Evolutionary conservation across 2,329 filamentous ascomycete species (phyloP).

Genomic region (Pseudogymnoascus verrucosus): DNA sequence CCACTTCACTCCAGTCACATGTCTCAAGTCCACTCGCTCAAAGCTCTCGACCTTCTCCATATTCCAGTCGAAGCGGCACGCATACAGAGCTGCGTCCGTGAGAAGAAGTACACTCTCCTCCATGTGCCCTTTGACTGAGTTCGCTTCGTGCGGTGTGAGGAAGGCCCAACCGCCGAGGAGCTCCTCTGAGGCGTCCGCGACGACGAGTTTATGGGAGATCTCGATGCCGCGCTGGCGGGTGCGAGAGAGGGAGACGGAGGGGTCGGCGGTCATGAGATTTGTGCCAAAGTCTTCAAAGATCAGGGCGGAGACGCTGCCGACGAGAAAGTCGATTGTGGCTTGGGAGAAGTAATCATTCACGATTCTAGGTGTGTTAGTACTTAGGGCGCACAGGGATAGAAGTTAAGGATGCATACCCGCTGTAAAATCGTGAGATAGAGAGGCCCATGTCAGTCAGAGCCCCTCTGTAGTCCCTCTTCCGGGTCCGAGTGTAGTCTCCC

Average conservation of each 20-base stretch:
- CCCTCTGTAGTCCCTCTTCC: constrained; percentile 83
- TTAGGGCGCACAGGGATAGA: too few relatives aligned
- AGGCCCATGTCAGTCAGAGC: constrained; percentile 86
- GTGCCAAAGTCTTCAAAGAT: constrained; percentile 94
- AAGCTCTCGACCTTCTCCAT: constrained; percentile 91
- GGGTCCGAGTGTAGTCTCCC: constrained; percentile 88
- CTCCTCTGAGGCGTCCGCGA: constrained; percentile 76
- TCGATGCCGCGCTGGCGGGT: constrained; percentile 87
- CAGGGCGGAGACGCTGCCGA: constrained; percentile 75
- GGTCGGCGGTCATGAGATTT: constrained; percentile 88
- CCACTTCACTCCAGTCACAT: constrained; percentile 63
- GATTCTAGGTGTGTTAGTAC: constrained; percentile 54
- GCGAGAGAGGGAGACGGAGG: constrained; percentile 75
- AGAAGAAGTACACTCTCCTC: constrained; percentile 84
- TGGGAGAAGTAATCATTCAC: constrained; percentile 98
- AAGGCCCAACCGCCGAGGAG: constrained; percentile 86
- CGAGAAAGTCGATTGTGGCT: constrained; percentile 85
- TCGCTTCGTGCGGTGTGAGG: constrained; percentile 63
- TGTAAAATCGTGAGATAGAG: constrained; percentile 70
- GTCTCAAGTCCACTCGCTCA: constrained; percentile 71
- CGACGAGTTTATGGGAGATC: constrained; percentile 75
- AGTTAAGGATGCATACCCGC: constrained; percentile 48
- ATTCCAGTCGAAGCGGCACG: constrained; percentile 89
- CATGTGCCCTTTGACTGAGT: constrained; percentile 65
- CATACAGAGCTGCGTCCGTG: constrained; percentile 77